Conservation (phyloP, 2,329 filamentous ascomycete genomes). For the Alternaria sp. region DNA sequence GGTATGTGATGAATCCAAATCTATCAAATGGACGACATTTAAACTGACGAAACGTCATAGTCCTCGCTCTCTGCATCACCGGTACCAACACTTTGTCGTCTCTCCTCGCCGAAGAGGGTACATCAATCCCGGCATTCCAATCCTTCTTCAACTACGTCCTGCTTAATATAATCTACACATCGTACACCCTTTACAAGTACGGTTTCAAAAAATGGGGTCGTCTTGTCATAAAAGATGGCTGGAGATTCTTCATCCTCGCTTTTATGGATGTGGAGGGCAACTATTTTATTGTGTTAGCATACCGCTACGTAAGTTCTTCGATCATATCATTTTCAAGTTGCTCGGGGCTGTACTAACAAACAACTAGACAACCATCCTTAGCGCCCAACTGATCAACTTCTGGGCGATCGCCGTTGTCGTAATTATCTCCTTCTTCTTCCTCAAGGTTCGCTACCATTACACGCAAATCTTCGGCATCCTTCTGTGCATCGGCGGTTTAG, state of each 20-base stretch:
- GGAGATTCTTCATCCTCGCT: conserved; percentile 89
- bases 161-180: conserved; percentile 82
- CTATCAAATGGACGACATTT: neutral
- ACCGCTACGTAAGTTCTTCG: conserved; percentile 63
- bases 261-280: conserved; percentile 97
- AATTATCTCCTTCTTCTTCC: conserved; percentile 79
- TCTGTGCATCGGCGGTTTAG: conserved; percentile 89
- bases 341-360: neutral
- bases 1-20: conserved; percentile 29
- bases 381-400: conserved; percentile 96
- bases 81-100: conserved; percentile 89
- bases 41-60: conserved; percentile 18
- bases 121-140: conserved; percentile 93
- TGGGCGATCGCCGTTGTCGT: conserved; percentile 98
- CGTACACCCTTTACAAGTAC: conserved; percentile 80
- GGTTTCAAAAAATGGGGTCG: conserved; percentile 75
- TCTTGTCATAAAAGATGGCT: conserved; percentile 75
- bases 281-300: conserved; percentile 96
- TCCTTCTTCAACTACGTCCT: conserved; percentile 94
- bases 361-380: conserved; percentile 82
- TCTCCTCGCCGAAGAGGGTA: conserved; percentile 73
- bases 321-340: neutral
- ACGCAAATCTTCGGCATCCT: conserved; percentile 88
- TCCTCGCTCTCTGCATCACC: conserved; percentile 79
- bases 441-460: conserved; percentile 88